Evolutionary conservation across 495 filamentous ascomycete genomes (phyloP), one percentile per base, ranked within the genome.

Genomic region (Penicillium cataractarum): DNA sequence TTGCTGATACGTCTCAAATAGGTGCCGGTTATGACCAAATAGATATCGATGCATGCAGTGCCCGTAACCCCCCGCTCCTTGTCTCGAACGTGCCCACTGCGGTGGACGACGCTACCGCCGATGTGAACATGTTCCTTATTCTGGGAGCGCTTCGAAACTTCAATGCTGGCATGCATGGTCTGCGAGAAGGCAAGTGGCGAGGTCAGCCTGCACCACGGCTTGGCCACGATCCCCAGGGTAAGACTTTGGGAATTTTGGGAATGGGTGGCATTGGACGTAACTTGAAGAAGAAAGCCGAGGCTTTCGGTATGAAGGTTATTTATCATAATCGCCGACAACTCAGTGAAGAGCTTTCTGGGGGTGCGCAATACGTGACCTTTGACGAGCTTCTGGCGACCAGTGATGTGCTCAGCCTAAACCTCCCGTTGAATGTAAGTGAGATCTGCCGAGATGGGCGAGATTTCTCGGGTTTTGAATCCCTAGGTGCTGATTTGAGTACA

Each of bases 221-320:
- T 26, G 84, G 86, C 7, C 85, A 86, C 70, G 84, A 90, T 71
- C 87, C 89, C 1, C 72, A 84, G 42, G 89, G 89, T 9, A 86
- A 90, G 64, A 80, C 82, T 40, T 78, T 91, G 3, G 90, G 90
- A 0, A 91, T 96, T 59, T 69, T 97, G 39, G 92, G 92, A 8
- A 93, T 96, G 90, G 92, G 92, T 9, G 92, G 92, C 0, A 97
- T 97, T 55, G 92, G 92, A 1, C 79, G 84, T 4, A 83, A 86
- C 60, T 52, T 85, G 65, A 77, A 86, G 67, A 75, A 71, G 57
- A 83, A 83, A 71, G 86, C 83, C 0, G 75, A 78, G 63, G 84
- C 81, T 8, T 87, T 90, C 66, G 86, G 86, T 0, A 89, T 91
- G 87, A 81, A 73, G 52, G 83, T 90, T 5, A 78, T 86, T 32